Conservation (phyloP, 1,284 basidiomycete species). For the Apiotrichum sp. region DNA sequence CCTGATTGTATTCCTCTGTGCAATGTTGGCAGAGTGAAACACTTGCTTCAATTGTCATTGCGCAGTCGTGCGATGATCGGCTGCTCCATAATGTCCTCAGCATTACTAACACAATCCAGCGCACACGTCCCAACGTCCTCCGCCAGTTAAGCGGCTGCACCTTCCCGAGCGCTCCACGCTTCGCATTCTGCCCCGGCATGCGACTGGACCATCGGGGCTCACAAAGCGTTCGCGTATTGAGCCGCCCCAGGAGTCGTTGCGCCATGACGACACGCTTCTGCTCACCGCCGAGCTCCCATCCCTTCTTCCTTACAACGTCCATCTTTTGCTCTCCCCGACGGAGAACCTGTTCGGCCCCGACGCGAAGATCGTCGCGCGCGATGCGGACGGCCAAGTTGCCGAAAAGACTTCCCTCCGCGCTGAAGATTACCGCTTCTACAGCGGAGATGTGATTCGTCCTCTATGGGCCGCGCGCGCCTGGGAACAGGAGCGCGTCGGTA, state of each 20-base stretch:
- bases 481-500: slow-evolving; percentile 24
- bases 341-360: slow-evolving; percentile 68
- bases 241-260: slow-evolving; percentile 27
- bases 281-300: slow-evolving; percentile 30
- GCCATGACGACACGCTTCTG: slow-evolving; percentile 37
- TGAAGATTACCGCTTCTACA: slow-evolving; percentile 52
- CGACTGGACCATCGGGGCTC: slow-evolving; percentile 8
- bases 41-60: too few relatives aligned
- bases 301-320: slow-evolving; percentile 24
- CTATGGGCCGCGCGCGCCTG: slow-evolving; percentile 47
- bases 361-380: slow-evolving; percentile 53
- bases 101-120: slow-evolving; percentile 17
- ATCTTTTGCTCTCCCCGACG: slow-evolving; percentile 61
- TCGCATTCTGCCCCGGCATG: slow-evolving; percentile 56
- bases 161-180: slow-evolving; percentile 26
- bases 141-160: slow-evolving; percentile 35
- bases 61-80: too few relatives aligned
- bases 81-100: too few relatives aligned
- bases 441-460: slow-evolving; percentile 62
- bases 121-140: slow-evolving; percentile 30
- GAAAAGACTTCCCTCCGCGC: slow-evolving; percentile 13
- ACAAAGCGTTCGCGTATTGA: slow-evolving; percentile 12
- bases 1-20: too few relatives aligned
- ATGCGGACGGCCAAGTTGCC: background rate
- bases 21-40: too few relatives aligned